Conservation (phyloP, 2,329 filamentous ascomycete species). For the Madurella mycetomatis region DNA sequence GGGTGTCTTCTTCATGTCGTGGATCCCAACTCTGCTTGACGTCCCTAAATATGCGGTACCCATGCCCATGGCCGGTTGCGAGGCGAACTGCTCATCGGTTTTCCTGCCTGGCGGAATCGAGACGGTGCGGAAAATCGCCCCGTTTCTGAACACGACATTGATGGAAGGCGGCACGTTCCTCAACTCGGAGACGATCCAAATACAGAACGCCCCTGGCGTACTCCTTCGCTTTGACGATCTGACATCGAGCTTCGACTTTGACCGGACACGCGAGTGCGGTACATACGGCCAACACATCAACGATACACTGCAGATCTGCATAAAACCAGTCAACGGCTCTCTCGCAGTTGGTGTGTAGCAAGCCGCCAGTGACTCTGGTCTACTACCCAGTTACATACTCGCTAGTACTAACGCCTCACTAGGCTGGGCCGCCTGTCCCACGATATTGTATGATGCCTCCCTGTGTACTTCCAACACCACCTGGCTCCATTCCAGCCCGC, state of each 20-base stretch:
- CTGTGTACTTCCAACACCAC: not conserved
- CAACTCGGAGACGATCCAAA: constrained; percentile 2
- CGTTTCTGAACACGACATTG: constrained; percentile 5
- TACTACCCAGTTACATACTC: not conserved
- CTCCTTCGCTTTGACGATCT: not conserved
- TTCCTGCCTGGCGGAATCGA: constrained; percentile 6
- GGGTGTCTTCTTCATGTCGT: constrained; percentile 2
- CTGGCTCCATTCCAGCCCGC: not conserved
- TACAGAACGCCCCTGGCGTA: constrained; percentile 5
- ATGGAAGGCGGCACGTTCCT: constrained; percentile 3
- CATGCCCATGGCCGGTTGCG: not conserved
- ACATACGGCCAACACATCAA: constrained; percentile 3
- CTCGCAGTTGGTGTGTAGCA: constrained; percentile 1
- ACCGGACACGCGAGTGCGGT: not conserved
- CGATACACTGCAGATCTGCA: constrained; percentile 6
- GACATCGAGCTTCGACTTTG: not conserved
- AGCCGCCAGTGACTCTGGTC: not conserved
- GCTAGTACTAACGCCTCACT: not conserved
- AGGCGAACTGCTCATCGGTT: not conserved
- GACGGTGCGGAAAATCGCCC: not conserved
- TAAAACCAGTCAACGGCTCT: not conserved
- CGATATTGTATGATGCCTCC: not conserved
- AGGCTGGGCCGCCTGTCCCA: constrained; percentile 8
- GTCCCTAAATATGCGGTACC: constrained; percentile 3
- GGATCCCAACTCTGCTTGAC: constrained; percentile 6